Evolutionary conservation across 208 protist species (phyloP).

Genomic region (Acanthamoeba comandoni): DNA sequence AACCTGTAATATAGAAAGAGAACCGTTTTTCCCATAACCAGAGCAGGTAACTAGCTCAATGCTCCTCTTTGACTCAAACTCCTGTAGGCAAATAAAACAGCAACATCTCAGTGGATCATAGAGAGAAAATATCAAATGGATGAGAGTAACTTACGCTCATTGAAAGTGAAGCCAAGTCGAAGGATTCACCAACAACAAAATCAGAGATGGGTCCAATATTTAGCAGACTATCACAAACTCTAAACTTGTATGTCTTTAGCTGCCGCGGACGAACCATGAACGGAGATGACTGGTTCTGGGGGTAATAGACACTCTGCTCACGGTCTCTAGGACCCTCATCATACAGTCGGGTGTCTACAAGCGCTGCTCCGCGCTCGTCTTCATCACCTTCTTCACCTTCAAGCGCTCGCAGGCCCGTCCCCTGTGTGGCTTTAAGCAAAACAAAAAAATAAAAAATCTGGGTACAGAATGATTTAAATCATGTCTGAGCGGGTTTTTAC

Average conservation of each 20-base stretch:
- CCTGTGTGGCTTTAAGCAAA: neutral
- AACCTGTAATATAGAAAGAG: conserved; percentile 50
- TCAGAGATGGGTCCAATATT: conserved; percentile 70
- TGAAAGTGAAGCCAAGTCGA: conserved; percentile 50
- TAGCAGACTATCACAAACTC: conserved; percentile 60
- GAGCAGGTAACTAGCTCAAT: conserved; percentile 69
- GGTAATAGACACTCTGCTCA: too few relatives aligned
- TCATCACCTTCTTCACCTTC: conserved; percentile 1
- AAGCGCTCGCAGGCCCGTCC: neutral
- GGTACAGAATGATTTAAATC: neutral
- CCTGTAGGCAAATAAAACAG: neutral
- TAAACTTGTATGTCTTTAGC: conserved; percentile 39
- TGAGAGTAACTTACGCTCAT: conserved; percentile 8
- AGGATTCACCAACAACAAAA: conserved; percentile 64
- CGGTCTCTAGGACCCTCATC: too few relatives aligned
- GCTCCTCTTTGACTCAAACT: conserved; percentile 24
- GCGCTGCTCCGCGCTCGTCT: neutral
- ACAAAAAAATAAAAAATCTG: neutral
- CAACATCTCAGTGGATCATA: neutral
- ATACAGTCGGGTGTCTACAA: too few relatives aligned
- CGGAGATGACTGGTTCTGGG: too few relatives aligned
- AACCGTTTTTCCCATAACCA: conserved; percentile 51
- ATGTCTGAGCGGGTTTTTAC: neutral
- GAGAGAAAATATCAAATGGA: neutral
- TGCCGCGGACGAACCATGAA: neutral